phyloP scores from a whole-genome alignment of 495 filamentous ascomycete genomes.

The Tetracladium setigerum region DNA sequence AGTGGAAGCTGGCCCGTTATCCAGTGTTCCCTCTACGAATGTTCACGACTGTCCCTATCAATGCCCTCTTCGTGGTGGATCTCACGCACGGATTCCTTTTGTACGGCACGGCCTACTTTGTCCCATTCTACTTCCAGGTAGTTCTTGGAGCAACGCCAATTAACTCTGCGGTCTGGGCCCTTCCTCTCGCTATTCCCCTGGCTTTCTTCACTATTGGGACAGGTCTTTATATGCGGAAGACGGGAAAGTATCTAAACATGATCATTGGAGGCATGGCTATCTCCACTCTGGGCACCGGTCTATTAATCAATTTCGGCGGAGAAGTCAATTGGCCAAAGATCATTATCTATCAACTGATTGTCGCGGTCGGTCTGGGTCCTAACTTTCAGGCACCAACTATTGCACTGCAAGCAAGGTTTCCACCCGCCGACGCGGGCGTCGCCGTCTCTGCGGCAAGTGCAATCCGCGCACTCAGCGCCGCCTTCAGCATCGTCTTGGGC shows the following conservation, averaged over 20 bases:
- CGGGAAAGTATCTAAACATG: conserved; percentile 41
- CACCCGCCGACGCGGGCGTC: conserved; percentile 51
- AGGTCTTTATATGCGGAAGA: conserved; percentile 65
- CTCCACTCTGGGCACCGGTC: conserved; percentile 55
- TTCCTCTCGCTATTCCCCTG: conserved; percentile 62
- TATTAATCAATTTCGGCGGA: conserved; percentile 50
- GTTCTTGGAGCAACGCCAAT: conserved; percentile 66
- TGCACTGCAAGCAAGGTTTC: conserved; percentile 61
- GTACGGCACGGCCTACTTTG: conserved; percentile 61
- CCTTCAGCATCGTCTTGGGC: conserved; percentile 57
- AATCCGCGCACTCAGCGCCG: conserved; percentile 51
- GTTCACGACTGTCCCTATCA: conserved; percentile 45
- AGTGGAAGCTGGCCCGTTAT: conserved; percentile 66
- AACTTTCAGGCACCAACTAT: conserved; percentile 70
- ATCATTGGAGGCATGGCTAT: conserved; percentile 48
- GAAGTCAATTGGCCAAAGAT: conserved; percentile 43
- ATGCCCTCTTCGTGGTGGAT: conserved; percentile 22
- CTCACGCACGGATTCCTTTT: conserved; percentile 63
- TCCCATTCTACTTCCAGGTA: conserved; percentile 74
- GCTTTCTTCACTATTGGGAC: conserved; percentile 52
- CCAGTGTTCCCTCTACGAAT: conserved; percentile 52
- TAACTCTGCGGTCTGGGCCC: conserved; percentile 61
- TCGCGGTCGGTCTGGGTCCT: conserved; percentile 55
- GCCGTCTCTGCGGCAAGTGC: conserved; percentile 59
- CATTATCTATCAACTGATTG: conserved; percentile 47